These are phyloP conservation scores for Dactylellina cionopaga DNA, from an alignment of 2,329 filamentous ascomycete genomes.

Conservation along the genomic window DNA sequence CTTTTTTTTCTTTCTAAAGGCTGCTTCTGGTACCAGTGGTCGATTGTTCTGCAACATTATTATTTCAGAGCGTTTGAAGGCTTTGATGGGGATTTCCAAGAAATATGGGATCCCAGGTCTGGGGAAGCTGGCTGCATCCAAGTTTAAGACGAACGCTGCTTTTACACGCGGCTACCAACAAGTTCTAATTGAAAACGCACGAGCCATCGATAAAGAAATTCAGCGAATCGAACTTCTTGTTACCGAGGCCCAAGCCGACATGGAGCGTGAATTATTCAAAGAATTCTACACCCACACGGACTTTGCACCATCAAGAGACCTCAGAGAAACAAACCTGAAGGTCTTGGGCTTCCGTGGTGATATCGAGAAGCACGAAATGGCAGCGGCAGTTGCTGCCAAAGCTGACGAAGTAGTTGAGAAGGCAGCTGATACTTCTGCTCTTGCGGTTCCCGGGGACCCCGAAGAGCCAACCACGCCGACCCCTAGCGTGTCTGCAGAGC, in stretches of 20 bases:
- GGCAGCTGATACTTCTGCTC: too few relatives aligned
- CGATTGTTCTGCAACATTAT: neutral
- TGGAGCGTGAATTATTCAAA: neutral
- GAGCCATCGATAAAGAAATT: neutral
- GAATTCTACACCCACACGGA: neutral
- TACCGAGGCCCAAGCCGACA: neutral
- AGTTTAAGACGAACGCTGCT: neutral
- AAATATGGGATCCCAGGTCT: constrained; percentile 13
- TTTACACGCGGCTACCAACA: neutral
- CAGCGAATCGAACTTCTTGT: neutral
- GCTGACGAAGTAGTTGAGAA: neutral
- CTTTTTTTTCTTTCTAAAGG: neutral
- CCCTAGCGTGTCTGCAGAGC: too few relatives aligned
- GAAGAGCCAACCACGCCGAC: too few relatives aligned
- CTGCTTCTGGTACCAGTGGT: neutral
- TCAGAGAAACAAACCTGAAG: neutral
- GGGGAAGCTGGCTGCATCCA: neutral
- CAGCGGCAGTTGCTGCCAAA: neutral
- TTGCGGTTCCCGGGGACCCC: too few relatives aligned
- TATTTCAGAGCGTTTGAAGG: neutral
- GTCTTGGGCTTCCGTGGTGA: too few relatives aligned
- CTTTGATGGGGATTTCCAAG: neutral
- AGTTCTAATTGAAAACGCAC: neutral
- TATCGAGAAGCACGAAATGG: too few relatives aligned
- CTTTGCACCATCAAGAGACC: neutral